These are phyloP conservation scores for Vickermania ingenoplastis DNA, from an alignment of 208 protist species.

Conservation along the genomic window DNA sequence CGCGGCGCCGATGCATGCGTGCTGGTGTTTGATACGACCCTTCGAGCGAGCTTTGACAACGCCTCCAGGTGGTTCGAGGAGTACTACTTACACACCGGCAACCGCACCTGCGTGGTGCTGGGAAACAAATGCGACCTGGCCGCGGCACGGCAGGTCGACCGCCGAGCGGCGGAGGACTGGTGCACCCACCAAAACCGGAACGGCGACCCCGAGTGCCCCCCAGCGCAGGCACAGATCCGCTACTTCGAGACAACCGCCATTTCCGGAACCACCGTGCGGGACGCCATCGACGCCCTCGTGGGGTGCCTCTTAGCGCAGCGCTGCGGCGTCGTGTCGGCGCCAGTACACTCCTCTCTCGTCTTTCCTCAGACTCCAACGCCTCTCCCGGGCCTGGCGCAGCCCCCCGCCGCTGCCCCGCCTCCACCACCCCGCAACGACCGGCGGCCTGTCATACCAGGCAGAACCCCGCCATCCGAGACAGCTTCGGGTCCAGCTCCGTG, in stretches of 20 bases:
- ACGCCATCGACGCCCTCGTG: conserved; percentile 92
- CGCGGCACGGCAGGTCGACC: conserved; percentile 86
- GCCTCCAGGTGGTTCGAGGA: conserved; percentile 96
- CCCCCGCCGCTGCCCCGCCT: no score
- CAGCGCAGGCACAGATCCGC: conserved; percentile 64
- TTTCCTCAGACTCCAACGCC: no score
- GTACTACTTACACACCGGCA: conserved; percentile 94
- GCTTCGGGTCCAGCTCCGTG: no score
- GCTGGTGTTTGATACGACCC: conserved; percentile 86
- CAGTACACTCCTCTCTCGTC: conserved; percentile 56
- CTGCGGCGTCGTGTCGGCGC: conserved; percentile 22
- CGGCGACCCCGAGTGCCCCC: conserved; percentile 12
- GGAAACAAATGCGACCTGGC: conserved; percentile 99
- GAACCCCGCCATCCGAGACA: no score
- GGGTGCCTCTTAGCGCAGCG: conserved; percentile 67
- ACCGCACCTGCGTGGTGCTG: conserved; percentile 97
- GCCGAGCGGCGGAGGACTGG: conserved; percentile 93
- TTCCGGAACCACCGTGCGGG: conserved; percentile 96
- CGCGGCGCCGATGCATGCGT: conserved; percentile 97
- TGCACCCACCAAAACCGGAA: conserved; percentile 85
- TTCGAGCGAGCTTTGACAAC: conserved; percentile 77
- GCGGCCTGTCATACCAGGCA: no score
- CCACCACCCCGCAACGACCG: no score
- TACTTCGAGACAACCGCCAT: conserved; percentile 99
- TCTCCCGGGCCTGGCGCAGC: no score